Conservation (phyloP, 2,329 filamentous ascomycete species). For the Ophiocordyceps camponoti-leonardi region DNA sequence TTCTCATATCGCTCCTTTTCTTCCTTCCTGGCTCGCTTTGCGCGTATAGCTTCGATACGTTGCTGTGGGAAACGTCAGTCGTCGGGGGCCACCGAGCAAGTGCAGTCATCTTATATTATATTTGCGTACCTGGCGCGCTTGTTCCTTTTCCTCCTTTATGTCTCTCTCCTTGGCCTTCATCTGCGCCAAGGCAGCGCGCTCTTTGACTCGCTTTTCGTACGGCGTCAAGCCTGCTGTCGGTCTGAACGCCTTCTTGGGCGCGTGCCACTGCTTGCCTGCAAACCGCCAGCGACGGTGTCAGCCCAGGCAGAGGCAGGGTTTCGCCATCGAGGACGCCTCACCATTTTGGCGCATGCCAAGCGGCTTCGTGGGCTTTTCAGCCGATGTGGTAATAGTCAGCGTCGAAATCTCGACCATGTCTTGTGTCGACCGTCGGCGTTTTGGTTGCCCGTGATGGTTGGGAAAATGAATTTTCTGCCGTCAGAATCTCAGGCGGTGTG, state of each 20-base stretch:
- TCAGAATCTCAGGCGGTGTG: not conserved
- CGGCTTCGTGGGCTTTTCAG: conserved; percentile 18
- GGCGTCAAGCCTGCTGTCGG: conserved; percentile 61
- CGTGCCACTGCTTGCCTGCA: conserved; percentile 89
- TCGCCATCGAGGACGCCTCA: not conserved
- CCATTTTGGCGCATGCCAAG: conserved; percentile 72
- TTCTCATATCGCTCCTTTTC: conserved; percentile 87
- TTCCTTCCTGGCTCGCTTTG: conserved; percentile 74
- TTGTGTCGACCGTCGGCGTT: not conserved
- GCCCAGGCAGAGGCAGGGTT: too few species aligned
- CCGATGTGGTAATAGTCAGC: conserved; percentile 4
- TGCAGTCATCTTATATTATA: not conserved
- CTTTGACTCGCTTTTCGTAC: conserved; percentile 59
- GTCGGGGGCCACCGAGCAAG: not conserved
- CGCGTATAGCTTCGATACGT: conserved; percentile 63
- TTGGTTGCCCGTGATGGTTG: not conserved
- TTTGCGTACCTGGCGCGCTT: conserved; percentile 55
- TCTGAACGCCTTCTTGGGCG: conserved; percentile 67
- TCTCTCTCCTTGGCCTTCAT: conserved; percentile 89
- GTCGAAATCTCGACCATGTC: conserved; percentile 8
- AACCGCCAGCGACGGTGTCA: conserved; percentile 2
- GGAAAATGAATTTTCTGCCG: conserved; percentile 18
- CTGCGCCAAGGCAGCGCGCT: conserved; percentile 52
- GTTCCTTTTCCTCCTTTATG: conserved; percentile 89
- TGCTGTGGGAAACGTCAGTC: conserved; percentile 29